Evolutionary conservation across 2,329 filamentous ascomycete genomes (phyloP).

Genomic region (Acrodontium crateriforme): DNA sequence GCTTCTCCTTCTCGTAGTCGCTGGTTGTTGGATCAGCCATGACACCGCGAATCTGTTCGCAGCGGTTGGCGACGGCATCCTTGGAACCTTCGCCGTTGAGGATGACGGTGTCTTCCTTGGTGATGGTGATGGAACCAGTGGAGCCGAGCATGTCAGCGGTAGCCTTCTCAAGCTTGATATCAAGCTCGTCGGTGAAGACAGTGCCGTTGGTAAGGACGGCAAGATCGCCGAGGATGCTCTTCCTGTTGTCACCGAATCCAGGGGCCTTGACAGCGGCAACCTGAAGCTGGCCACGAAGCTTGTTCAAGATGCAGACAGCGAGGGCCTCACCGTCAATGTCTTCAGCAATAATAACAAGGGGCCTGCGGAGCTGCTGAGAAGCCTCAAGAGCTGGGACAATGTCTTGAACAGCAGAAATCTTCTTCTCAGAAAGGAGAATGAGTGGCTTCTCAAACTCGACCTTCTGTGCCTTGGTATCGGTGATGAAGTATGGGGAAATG

Average conservation of each 20-base stretch:
- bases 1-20: conserved; percentile 99
- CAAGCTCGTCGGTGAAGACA: conserved; percentile 96
- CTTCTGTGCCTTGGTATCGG: conserved; percentile 96
- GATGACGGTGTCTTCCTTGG: conserved; percentile 98
- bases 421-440: conserved; percentile 98
- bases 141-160: conserved; percentile 92
- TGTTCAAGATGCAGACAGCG: conserved; percentile 98
- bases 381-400: conserved; percentile 96
- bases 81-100: conserved; percentile 95
- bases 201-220: conserved; percentile 91
- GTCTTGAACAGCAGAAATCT: conserved; percentile 98
- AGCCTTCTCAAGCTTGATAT: conserved; percentile 97
- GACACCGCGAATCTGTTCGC: conserved; percentile 97
- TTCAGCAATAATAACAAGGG: conserved; percentile 96
- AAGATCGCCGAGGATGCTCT: conserved; percentile 96
- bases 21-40: conserved; percentile 88
- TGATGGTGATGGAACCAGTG: conserved; percentile 97
- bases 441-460: conserved; percentile 99
- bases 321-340: conserved; percentile 98
- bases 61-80: conserved; percentile 84
- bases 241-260: conserved; percentile 99
- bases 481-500: conserved; percentile 99
- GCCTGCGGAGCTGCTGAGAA: conserved; percentile 86
- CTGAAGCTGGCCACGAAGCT: conserved; percentile 98
- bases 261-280: conserved; percentile 97